A percentile compares a stretch with the other conserved stretches of the same genome.
These are phyloP conservation scores for Poa annua DNA, from an alignment of 176 grass and related monocot species.

Conservation along the genomic window DNA sequence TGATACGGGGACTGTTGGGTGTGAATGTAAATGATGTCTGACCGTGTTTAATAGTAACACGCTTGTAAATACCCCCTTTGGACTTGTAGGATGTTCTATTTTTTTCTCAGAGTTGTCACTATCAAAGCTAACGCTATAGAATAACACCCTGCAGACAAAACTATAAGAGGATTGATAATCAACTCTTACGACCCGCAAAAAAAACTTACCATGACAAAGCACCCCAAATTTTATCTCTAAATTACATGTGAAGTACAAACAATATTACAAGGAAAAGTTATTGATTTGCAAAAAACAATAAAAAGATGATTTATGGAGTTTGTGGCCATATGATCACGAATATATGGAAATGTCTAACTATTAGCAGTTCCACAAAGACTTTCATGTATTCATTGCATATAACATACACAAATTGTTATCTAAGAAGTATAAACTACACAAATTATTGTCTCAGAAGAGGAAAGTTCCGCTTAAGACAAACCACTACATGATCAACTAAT, in stretches of 20 bases:
- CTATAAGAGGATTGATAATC: not conserved
- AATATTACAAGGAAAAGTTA: not conserved
- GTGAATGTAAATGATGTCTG: slow-evolving; percentile 1
- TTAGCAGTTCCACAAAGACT: not conserved
- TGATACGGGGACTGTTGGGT: not conserved
- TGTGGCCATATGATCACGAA: not conserved
- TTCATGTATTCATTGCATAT: not conserved
- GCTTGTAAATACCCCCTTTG: no score
- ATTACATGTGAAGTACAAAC: not conserved
- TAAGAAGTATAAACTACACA: not conserved
- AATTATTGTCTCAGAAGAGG: not conserved
- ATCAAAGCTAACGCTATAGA: not conserved
- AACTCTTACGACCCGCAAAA: not conserved
- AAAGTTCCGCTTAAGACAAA: not conserved
- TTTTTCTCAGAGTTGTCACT: not conserved
- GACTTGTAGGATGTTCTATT: no score
- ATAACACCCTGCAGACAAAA: not conserved
- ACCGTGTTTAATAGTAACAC: not conserved
- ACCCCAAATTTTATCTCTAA: not conserved
- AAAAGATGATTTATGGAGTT: not conserved
- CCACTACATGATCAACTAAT: not conserved
- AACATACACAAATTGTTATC: not conserved
- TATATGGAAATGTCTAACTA: not conserved
- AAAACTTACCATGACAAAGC: not conserved
- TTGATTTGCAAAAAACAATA: not conserved